Conservation (phyloP, 2,329 filamentous ascomycete genomes). For the Colletotrichum liaoningense region DNA sequence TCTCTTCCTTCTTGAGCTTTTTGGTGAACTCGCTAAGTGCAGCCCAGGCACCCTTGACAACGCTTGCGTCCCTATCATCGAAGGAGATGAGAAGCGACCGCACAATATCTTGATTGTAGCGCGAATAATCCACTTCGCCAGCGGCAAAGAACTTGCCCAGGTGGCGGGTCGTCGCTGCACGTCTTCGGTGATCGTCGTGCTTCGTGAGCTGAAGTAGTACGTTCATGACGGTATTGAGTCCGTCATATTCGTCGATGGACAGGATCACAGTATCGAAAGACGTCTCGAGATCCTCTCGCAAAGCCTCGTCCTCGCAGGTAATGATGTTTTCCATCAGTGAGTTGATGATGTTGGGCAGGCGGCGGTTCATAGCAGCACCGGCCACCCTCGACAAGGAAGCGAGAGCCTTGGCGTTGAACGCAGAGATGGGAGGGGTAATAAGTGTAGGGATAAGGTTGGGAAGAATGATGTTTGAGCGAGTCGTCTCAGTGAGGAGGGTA, state of each 20-base stretch:
- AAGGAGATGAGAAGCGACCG: conserved; percentile 91
- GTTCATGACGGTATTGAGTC: conserved; percentile 95
- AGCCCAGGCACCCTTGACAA: conserved; percentile 90
- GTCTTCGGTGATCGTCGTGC: conserved; percentile 89
- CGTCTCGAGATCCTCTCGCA: conserved; percentile 77
- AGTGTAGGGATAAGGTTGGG: conserved; percentile 96
- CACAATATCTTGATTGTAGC: conserved; percentile 96
- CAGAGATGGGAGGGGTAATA: conserved; percentile 87
- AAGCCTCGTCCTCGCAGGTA: conserved; percentile 77
- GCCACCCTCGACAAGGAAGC: conserved; percentile 95
- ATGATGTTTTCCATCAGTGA: conserved; percentile 95
- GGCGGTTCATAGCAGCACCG: conserved; percentile 88
- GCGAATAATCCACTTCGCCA: conserved; percentile 87
- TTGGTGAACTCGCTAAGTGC: conserved; percentile 90
- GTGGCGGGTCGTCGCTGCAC: conserved; percentile 82
- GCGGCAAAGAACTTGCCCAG: conserved; percentile 87
- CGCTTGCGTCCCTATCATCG: conserved; percentile 83
- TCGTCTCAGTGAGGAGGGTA: conserved; percentile 92
- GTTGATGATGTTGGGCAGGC: conserved; percentile 90
- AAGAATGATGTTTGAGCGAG: conserved; percentile 94
- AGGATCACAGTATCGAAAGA: conserved; percentile 91
- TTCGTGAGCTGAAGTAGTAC: conserved; percentile 89
- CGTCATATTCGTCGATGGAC: conserved; percentile 96
- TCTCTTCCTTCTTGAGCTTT: conserved; percentile 93
- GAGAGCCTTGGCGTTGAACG: conserved; percentile 94